Evolutionary conservation across 345 rosid genomes (phyloP).

Genomic region (Abelmoschus esculentus): DNA sequence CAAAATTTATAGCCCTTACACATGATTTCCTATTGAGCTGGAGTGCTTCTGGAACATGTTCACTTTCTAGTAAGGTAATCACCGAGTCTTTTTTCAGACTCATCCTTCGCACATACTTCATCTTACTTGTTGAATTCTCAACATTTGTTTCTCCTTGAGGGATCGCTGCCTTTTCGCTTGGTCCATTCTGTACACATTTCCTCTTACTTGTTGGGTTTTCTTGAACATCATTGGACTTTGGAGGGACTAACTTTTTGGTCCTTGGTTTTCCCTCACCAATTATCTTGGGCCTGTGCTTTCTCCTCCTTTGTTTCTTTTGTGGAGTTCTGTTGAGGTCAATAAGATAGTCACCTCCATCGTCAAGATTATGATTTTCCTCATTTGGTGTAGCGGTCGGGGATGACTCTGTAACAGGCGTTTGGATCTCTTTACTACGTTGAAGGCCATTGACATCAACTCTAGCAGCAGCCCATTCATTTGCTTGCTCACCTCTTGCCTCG

Average conservation of each 20-base stretch:
- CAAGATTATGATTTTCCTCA: constrained; percentile 28
- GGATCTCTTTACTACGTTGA: constrained; percentile 15
- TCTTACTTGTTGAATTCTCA: constrained; percentile 33
- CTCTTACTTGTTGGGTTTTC: constrained; percentile 41
- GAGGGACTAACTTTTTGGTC: constrained; percentile 29
- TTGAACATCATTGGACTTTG: constrained; percentile 23
- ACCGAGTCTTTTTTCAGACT: constrained; percentile 21
- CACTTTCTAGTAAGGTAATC: constrained; percentile 20
- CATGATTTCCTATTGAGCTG: constrained; percentile 37
- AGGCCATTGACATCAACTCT: constrained; percentile 9
- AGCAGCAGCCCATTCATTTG: constrained; percentile 15
- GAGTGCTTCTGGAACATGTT: constrained; percentile 17
- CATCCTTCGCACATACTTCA: constrained; percentile 43
- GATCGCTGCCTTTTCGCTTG: constrained; percentile 17
- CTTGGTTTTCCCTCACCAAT: constrained; percentile 46
- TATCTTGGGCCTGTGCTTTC: constrained; percentile 82
- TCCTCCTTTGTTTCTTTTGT: constrained; percentile 56
- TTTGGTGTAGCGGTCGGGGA: constrained; percentile 15
- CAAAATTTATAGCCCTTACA: constrained; percentile 50
- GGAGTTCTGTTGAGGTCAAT: constrained; percentile 46
- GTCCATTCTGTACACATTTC: constrained; percentile 38
- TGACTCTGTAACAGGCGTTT: constrained; percentile 22
- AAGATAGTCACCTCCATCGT: constrained; percentile 16
- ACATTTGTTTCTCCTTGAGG: constrained; percentile 25
- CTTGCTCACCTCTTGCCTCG: constrained; percentile 17